Percentiles rank a stretch among this genome's conserved stretches.
Evolutionary conservation across 352 stramenopile species (phyloP).

Genomic region (Phytophthora capsici): DNA sequence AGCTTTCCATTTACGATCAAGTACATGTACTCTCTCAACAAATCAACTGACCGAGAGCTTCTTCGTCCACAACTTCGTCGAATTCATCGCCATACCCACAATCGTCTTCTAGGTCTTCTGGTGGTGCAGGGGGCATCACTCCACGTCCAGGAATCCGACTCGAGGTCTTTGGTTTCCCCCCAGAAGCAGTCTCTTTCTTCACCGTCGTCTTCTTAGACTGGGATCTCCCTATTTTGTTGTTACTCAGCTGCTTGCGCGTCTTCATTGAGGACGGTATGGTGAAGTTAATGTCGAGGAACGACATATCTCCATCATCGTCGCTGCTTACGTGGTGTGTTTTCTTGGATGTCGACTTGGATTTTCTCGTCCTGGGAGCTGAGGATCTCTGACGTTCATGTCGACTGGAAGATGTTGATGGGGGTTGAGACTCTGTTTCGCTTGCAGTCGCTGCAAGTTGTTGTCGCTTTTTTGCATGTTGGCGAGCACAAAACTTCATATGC

Average conservation of each 20-base stretch:
- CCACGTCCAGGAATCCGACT: not conserved
- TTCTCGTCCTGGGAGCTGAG: conserved; percentile 11
- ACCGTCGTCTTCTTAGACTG: conserved; percentile 26
- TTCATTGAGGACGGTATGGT: conserved; percentile 50
- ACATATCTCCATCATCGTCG: conserved; percentile 50
- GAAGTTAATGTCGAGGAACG: conserved; percentile 55
- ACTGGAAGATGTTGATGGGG: conserved; percentile 16
- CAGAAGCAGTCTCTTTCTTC: conserved; percentile 8
- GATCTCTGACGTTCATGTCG: conserved; percentile 13
- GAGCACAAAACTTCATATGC: conserved; percentile 50
- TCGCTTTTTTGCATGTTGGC: conserved; percentile 25
- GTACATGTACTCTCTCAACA: conserved; percentile 45
- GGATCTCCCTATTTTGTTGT: conserved; percentile 16
- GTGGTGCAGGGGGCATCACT: not conserved
- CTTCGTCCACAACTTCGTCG: conserved; percentile 83
- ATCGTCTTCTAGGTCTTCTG: conserved; percentile 39
- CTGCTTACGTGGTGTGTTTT: conserved; percentile 11
- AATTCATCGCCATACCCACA: conserved; percentile 85
- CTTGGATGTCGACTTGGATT: conserved; percentile 10
- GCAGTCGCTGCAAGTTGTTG: conserved; percentile 24
- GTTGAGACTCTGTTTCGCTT: conserved; percentile 21
- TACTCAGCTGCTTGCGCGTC: conserved; percentile 10
- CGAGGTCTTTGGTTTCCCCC: conserved; percentile 4
- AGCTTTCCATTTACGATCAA: conserved; percentile 15
- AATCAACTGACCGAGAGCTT: conserved; percentile 55